Evolutionary conservation across 805 yeast genomes (phyloP).

Genomic region (Wickerhamomyces xylosicus): DNA sequence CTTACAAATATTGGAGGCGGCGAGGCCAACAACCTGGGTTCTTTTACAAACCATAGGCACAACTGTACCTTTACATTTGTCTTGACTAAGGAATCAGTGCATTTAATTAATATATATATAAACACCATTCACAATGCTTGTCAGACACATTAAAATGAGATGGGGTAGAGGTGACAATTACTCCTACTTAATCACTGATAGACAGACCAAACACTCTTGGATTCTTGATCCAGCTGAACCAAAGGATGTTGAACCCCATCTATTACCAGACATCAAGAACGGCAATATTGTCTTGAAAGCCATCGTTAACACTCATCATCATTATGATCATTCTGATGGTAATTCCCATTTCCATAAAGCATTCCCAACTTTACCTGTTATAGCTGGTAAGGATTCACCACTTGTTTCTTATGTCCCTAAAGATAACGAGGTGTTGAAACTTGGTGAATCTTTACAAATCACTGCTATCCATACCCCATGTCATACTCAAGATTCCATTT

Average conservation of each 20-base stretch:
- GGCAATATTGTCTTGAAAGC: conserved; percentile 34
- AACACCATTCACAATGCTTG: conserved; percentile 49
- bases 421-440: conserved; percentile 45
- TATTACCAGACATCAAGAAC: conserved; percentile 28
- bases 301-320: conserved; percentile 94
- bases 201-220: conserved; percentile 59
- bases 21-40: too few relatives aligned
- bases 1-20: too few relatives aligned
- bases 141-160: conserved; percentile 79
- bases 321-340: conserved; percentile 91
- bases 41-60: too few relatives aligned
- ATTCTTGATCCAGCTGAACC: conserved; percentile 92
- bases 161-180: conserved; percentile 94
- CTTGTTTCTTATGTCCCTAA: conserved; percentile 61
- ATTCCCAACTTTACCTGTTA: conserved; percentile 44
- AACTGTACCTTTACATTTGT: too few relatives aligned
- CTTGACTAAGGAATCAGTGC: too few relatives aligned
- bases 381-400: conserved; percentile 81
- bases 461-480: conserved; percentile 93
- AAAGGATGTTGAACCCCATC: conserved; percentile 42
- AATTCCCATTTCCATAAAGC: conserved; percentile 31
- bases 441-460: conserved; percentile 57
- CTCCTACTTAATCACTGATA: conserved; percentile 67
- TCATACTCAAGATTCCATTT: conserved; percentile 93
- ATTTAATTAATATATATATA: too few relatives aligned